These are phyloP conservation scores for Tetrahymena thermophila DNA, from an alignment of 73 alveolate species.

Conservation along the genomic window DNA sequence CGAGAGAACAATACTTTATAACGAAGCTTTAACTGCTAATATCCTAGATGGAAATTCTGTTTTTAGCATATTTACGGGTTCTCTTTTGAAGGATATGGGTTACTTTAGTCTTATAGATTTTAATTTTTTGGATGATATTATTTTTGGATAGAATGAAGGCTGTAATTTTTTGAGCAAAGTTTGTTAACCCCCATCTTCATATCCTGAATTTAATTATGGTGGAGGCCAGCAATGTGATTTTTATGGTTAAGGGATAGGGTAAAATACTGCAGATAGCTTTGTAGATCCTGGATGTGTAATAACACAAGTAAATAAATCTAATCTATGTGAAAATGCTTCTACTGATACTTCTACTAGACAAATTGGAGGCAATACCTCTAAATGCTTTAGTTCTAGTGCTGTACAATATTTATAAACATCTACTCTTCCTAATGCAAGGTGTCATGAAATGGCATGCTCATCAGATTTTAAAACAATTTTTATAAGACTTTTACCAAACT, in stretches of 20 bases:
- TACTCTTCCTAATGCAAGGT: background rate
- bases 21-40: background rate
- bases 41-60: background rate
- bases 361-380: background rate
- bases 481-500: background rate
- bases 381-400: background rate
- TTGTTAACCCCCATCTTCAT: background rate
- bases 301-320: background rate
- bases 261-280: background rate
- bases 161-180: background rate
- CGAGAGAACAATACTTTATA: background rate
- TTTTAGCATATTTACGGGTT: background rate
- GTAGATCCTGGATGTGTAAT: background rate
- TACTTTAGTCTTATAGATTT: background rate
- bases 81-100: background rate
- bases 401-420: background rate
- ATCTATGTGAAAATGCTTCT: background rate
- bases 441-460: background rate
- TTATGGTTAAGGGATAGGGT: background rate
- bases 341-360: background rate
- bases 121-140: background rate
- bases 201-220: background rate
- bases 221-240: background rate
- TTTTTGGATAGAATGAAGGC: background rate
- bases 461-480: background rate